Base-by-base conservation (phyloP, 2,329 filamentous ascomycete species). In the Xylariaceae sp. region DNA sequence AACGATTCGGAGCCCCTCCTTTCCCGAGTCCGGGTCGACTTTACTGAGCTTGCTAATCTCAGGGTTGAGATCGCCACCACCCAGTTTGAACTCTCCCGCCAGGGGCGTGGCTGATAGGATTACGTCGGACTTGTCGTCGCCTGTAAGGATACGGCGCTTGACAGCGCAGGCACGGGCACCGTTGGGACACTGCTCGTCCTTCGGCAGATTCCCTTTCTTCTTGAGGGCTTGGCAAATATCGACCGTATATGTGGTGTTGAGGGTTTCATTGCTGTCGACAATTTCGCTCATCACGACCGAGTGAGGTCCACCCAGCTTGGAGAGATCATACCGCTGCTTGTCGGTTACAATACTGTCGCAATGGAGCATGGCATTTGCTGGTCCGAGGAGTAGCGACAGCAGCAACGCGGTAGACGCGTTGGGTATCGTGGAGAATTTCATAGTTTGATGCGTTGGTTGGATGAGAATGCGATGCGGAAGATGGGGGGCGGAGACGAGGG, bases 211-310 rank as follows among this genome's bases (percentile, higher is more conserved):
- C 41, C 81, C 82, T 45, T 77, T 79, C 66, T 81, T 80, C 68
- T 82, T 81, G 58, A 96, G 72, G 6, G 82, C 76, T 47, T 76
- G 72, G 73, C 90, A 96, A 45, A 95, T 77, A 63, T 95, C 88
- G 51, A 95, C 67, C 1, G 89, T 92, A 69, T 90, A 95, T 41
- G 89, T 93, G 22, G 84, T 90, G 69, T 94, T 94, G 54, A 75
- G 77, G 28, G 81, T 74, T 14, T 76, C 75, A 14, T 75, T 78
- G 22, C 22, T 28, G 17, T 78, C 77, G 33, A 78, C 70, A 57
- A 77, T 74, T 60, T 75, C 76, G 63, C 74, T 76, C 45, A 82
- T 82, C 49, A 89, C 78, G 36, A 90, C 84, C 0, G 84, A 82
- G 67, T 87, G 87, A 33, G 87, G 85, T 1, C 88, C 89, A 6